Percentiles rank a stretch among this genome's conserved stretches.
These are phyloP conservation scores for Pseudotsuga menziesii DNA, from an alignment of 75 land plant genomes.

Conservation along the genomic window DNA sequence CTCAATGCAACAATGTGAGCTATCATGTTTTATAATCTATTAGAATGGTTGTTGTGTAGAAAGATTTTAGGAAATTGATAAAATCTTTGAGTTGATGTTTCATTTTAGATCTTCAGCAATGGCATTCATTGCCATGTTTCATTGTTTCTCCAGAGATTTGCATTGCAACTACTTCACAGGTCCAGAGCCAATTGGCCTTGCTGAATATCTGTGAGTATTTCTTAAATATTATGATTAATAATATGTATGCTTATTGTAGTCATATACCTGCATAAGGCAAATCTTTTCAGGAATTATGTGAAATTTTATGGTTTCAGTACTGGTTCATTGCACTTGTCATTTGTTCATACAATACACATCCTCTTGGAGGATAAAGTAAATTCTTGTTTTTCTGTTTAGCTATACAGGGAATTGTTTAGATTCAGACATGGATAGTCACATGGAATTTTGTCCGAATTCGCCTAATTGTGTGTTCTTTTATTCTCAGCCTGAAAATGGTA, in stretches of 20 bases:
- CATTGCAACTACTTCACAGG: slow-evolving; percentile 10
- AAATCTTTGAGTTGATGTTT: not conserved
- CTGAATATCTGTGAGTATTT: not conserved
- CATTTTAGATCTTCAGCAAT: not conserved
- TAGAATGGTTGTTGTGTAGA: not conserved
- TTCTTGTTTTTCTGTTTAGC: not conserved
- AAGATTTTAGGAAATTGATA: not conserved
- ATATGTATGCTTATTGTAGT: not conserved
- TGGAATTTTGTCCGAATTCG: not conserved
- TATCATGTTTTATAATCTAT: not conserved
- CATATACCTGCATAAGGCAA: not conserved
- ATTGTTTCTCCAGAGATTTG: slow-evolving; percentile 3
- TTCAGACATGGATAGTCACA: slow-evolving; percentile 9
- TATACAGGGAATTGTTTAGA: slow-evolving; percentile 12
- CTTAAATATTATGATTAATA: not conserved
- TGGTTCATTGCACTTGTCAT: not conserved
- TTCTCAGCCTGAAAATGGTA: slow-evolving; percentile 11
- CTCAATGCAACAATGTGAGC: slow-evolving; percentile 9
- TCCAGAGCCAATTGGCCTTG: not conserved
- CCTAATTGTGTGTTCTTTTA: slow-evolving; percentile 12
- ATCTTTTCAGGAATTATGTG: not conserved
- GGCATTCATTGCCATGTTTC: slow-evolving; percentile 1
- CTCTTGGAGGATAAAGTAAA: not conserved
- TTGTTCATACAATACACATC: not conserved
- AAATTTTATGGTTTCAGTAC: not conserved